Conservation (phyloP, 345 rosid species). For the Erysimum cheiranthoides region DNA sequence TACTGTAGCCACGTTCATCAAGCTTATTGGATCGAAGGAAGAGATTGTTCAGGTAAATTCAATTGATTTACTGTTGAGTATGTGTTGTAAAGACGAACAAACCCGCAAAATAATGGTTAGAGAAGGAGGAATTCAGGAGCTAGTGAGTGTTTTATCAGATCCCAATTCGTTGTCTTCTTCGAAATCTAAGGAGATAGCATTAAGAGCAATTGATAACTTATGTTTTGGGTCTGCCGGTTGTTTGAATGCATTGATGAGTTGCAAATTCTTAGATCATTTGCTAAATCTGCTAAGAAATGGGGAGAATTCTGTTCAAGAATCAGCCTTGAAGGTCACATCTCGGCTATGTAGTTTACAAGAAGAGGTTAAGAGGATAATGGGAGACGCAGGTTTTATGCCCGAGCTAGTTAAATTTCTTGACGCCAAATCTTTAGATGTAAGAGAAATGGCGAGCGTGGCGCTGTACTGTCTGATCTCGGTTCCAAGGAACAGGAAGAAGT, state of each 20-base stretch:
- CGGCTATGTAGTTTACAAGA: slow-evolving; percentile 68
- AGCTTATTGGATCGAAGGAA: slow-evolving; percentile 68
- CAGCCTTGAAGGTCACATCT: slow-evolving; percentile 68
- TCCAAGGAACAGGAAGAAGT: slow-evolving; percentile 70
- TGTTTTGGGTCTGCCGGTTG: slow-evolving; percentile 64
- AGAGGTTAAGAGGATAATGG: slow-evolving; percentile 72
- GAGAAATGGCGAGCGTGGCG: slow-evolving; percentile 79
- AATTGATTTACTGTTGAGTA: slow-evolving; percentile 65
- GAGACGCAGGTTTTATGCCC: slow-evolving; percentile 79
- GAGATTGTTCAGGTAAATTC: slow-evolving; percentile 78
- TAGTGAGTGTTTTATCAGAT: slow-evolving; percentile 65
- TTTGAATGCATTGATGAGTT: slow-evolving; percentile 52
- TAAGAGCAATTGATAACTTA: slow-evolving; percentile 70
- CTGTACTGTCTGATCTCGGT: slow-evolving; percentile 62
- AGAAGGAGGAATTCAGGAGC: slow-evolving; percentile 70
- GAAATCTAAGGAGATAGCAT: slow-evolving; percentile 67
- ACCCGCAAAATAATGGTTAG: slow-evolving; percentile 56
- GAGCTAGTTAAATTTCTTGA: slow-evolving; percentile 78
- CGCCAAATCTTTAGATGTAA: slow-evolving; percentile 74
- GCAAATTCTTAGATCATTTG: slow-evolving; percentile 66
- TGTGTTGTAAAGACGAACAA: slow-evolving; percentile 69
- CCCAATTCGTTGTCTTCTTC: slow-evolving; percentile 53
- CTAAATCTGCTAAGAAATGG: slow-evolving; percentile 62
- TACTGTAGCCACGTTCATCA: slow-evolving; percentile 61
- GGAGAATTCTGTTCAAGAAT: slow-evolving; percentile 79